phyloP scores from a whole-genome alignment of 176 grass and related monocot species.

The Hordeum marinum region DNA sequence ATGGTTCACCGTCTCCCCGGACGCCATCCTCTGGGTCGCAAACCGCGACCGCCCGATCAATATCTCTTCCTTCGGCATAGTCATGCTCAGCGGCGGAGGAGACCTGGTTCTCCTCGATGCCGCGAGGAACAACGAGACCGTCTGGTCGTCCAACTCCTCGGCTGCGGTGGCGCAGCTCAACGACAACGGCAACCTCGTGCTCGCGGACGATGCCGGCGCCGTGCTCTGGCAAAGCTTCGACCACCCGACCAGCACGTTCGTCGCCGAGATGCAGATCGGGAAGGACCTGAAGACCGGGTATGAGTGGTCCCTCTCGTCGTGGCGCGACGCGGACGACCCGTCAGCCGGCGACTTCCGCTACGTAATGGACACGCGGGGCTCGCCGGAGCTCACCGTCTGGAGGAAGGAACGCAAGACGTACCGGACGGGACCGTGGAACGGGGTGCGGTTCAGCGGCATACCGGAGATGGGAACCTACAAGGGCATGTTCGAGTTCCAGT shows the following conservation, averaged over 20 bases:
- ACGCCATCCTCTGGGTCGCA: constrained; percentile 58
- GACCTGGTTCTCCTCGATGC: constrained; percentile 32
- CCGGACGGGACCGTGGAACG: constrained; percentile 54
- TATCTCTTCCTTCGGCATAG: not conserved
- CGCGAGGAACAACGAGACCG: not conserved
- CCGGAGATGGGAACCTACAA: constrained; percentile 47
- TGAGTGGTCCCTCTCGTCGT: constrained; percentile 42
- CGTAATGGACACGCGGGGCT: constrained; percentile 43
- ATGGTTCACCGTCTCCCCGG: constrained; percentile 43
- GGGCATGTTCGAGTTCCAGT: constrained; percentile 33
- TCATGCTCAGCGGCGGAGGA: constrained; percentile 13
- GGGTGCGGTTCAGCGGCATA: constrained; percentile 42
- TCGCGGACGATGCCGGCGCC: constrained; percentile 6
- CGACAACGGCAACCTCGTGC: constrained; percentile 52
- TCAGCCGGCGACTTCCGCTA: constrained; percentile 25
- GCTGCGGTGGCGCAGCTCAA: constrained; percentile 28
- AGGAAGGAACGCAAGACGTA: not conserved
- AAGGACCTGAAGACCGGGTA: constrained; percentile 9
- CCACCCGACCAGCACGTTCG: constrained; percentile 50
- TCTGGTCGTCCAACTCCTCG: constrained; percentile 34
- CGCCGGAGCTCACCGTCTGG: constrained; percentile 32
- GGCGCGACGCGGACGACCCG: constrained; percentile 41
- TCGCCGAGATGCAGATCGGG: constrained; percentile 33
- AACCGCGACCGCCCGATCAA: constrained; percentile 48
- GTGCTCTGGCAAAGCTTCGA: constrained; percentile 62